Percentiles rank a stretch among this genome's conserved stretches.
phyloP scores from a whole-genome alignment of 2,329 filamentous ascomycete genomes.

The Calonectria hawksworthii region DNA sequence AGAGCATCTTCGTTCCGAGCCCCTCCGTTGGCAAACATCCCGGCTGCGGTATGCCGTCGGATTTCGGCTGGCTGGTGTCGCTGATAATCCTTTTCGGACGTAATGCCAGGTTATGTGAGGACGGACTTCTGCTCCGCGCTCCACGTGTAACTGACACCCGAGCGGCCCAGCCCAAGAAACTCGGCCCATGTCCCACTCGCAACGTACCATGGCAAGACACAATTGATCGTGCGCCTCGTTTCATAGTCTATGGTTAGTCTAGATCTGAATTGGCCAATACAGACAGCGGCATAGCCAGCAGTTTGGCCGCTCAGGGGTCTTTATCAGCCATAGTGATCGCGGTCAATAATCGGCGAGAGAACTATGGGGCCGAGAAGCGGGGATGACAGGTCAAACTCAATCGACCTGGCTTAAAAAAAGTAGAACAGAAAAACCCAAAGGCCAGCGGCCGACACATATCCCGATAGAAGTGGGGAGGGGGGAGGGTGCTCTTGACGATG shows the following conservation, averaged over 20 bases:
- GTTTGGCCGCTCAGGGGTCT: constrained; percentile 60
- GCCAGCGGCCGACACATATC: not conserved
- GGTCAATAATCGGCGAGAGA: constrained; percentile 40
- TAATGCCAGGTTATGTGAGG: constrained; percentile 46
- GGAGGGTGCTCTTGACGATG: not conserved
- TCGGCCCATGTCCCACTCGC: constrained; percentile 43
- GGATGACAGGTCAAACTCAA: not conserved
- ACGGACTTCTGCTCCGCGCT: constrained; percentile 51
- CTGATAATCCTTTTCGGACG: constrained; percentile 27
- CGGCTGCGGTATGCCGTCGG: constrained; percentile 20
- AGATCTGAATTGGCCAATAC: constrained; percentile 58
- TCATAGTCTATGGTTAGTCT: constrained; percentile 55
- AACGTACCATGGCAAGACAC: constrained; percentile 54
- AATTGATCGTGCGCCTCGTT: constrained; percentile 45
- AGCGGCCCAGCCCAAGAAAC: constrained; percentile 27
- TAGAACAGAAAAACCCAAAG: not conserved
- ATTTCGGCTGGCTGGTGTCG: constrained; percentile 19
- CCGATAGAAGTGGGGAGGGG: not conserved
- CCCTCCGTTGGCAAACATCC: constrained; percentile 42
- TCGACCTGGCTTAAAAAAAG: not conserved
- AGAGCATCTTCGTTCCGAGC: constrained; percentile 54
- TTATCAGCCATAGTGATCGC: constrained; percentile 53
- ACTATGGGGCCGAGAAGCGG: not conserved
- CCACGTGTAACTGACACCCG: constrained; percentile 50
- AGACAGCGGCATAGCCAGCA: constrained; percentile 46